phyloP scores from a whole-genome alignment of 129 eudicot species.

The Ambrosia trifida region DNA sequence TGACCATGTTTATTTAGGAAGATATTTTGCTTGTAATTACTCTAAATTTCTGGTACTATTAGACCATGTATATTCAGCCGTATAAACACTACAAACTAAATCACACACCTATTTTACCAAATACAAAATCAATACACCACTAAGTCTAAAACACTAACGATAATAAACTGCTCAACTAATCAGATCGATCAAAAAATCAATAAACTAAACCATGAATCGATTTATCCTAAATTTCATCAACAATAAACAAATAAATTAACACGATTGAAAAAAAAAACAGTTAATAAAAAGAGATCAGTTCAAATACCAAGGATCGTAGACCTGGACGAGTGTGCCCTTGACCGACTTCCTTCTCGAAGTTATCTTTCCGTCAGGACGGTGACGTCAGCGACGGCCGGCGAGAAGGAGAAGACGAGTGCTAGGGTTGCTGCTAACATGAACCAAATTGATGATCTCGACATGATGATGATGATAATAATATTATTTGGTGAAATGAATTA shows the following conservation, averaged over 20 bases:
- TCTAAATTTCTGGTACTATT: too few relatives aligned
- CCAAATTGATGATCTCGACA: conserved; percentile 48
- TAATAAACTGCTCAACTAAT: too few relatives aligned
- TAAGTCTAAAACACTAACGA: too few relatives aligned
- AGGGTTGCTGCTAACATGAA: conserved; percentile 43
- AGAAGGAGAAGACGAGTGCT: conserved; percentile 39
- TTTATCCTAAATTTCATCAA: conserved; percentile 3
- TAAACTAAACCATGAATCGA: background rate
- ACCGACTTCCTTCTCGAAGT: conserved; percentile 92
- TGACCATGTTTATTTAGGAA: too few relatives aligned
- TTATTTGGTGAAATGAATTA: background rate
- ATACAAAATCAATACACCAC: too few relatives aligned
- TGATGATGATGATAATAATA: conserved; percentile 15
- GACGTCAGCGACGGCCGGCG: conserved; percentile 69
- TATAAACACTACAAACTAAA: too few relatives aligned
- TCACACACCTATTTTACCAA: too few relatives aligned
- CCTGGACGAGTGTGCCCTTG: conserved; percentile 92
- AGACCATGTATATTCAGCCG: too few relatives aligned
- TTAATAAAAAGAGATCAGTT: too few relatives aligned
- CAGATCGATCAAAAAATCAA: conserved; percentile 2
- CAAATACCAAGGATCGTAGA: conserved; percentile 94
- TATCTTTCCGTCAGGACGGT: conserved; percentile 80
- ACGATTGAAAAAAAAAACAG: conserved; percentile 16
- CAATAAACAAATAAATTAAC: background rate
- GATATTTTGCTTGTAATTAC: too few relatives aligned